Conservation (phyloP, 768 basidiomycete species). For the Inosperma sp. region DNA sequence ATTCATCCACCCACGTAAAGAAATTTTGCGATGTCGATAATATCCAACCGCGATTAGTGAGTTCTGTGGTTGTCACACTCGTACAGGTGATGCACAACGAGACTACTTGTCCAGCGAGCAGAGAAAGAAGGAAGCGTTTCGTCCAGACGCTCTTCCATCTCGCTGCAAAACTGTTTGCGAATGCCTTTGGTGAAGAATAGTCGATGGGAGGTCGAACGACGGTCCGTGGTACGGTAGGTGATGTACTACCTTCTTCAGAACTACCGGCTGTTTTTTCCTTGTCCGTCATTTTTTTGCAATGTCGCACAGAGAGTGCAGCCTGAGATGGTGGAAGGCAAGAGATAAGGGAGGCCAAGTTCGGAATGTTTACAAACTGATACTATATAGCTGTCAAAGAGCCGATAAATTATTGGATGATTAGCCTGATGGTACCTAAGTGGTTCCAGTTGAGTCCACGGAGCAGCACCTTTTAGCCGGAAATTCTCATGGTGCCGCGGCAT, state of each 20-base stretch:
- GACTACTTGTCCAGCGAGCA: constrained; percentile 76
- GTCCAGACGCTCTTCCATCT: constrained; percentile 80
- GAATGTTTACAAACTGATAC: constrained; percentile 1
- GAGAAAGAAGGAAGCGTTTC: constrained; percentile 58
- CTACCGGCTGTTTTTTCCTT: neutral
- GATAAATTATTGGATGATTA: too few relatives aligned
- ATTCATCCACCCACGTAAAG: constrained; percentile 57
- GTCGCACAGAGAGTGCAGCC: neutral
- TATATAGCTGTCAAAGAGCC: neutral
- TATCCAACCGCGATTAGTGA: constrained; percentile 63
- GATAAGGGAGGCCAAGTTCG: neutral
- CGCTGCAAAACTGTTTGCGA: constrained; percentile 47
- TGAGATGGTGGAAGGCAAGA: neutral
- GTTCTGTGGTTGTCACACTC: constrained; percentile 80
- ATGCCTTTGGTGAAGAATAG: constrained; percentile 56
- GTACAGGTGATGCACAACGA: constrained; percentile 88
- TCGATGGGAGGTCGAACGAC: constrained; percentile 54
- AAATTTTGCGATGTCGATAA: constrained; percentile 79
- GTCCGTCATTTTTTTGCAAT: neutral
- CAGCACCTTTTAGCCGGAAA: too few relatives aligned
- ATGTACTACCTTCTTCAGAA: neutral
- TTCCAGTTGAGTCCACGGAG: too few relatives aligned
- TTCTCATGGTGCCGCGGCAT: too few relatives aligned
- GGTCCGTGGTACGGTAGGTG: neutral
- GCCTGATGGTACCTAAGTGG: too few relatives aligned